phyloP scores from a whole-genome alignment of 1,139 yeast species.

The Scheffersomyces titani region DNA sequence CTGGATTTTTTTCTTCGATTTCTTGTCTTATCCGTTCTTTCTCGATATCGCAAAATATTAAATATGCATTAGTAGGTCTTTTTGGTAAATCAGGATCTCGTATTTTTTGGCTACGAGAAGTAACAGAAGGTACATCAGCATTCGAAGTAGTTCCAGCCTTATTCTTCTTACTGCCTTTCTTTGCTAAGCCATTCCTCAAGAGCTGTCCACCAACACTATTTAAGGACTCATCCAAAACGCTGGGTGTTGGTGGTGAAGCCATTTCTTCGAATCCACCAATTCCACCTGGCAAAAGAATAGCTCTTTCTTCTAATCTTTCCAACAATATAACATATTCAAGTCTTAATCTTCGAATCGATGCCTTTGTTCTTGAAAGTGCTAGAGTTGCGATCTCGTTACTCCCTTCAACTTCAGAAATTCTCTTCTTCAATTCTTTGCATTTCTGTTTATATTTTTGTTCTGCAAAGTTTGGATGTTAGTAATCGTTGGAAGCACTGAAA shows the following conservation, averaged over 20 bases:
- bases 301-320: slow-evolving; percentile 73
- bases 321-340: slow-evolving; percentile 79
- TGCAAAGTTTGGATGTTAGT: slow-evolving; percentile 6
- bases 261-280: slow-evolving; percentile 36
- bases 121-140: slow-evolving; percentile 4
- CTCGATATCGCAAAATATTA: slow-evolving; percentile 83
- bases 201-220: slow-evolving; percentile 18
- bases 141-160: slow-evolving; percentile 9
- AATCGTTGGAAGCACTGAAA: background rate
- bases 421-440: slow-evolving; percentile 69
- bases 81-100: slow-evolving; percentile 86
- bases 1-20: slow-evolving; percentile 45
- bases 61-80: slow-evolving; percentile 86
- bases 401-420: slow-evolving; percentile 75
- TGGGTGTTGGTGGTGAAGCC: slow-evolving; percentile 46
- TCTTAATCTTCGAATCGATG: slow-evolving; percentile 75
- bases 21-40: slow-evolving; percentile 70
- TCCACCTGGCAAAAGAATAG: slow-evolving; percentile 35
- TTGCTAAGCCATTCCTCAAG: slow-evolving; percentile 23
- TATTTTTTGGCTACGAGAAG: slow-evolving; percentile 24
- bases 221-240: slow-evolving; percentile 34
- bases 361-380: slow-evolving; percentile 77
- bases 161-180: slow-evolving; percentile 20
- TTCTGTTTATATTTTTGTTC: slow-evolving; percentile 55
- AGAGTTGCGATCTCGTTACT: slow-evolving; percentile 77